Conservation (phyloP, 1,139 yeast genomes). For the Meyerozyma elateridarum region DNA sequence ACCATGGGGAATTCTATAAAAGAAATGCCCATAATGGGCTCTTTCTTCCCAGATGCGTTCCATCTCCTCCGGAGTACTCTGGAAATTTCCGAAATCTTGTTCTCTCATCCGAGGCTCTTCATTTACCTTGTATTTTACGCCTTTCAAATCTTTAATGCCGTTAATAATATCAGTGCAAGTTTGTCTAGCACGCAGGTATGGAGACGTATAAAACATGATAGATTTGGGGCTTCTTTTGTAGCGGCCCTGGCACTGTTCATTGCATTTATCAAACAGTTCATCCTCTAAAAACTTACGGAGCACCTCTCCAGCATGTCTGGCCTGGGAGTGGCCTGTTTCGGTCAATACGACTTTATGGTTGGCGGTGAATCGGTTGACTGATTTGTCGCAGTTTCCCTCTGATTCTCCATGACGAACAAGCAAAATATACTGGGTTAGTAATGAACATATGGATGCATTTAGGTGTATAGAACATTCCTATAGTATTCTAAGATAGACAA, state of each 20-base stretch:
- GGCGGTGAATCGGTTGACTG: slow-evolving; percentile 69
- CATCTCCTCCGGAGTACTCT: slow-evolving; percentile 73
- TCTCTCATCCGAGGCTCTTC: slow-evolving; percentile 92
- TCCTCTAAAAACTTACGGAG: slow-evolving; percentile 49
- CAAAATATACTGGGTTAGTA: slow-evolving; percentile 52
- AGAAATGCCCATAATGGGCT: slow-evolving; percentile 87
- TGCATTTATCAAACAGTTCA: slow-evolving; percentile 32
- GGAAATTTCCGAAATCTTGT: slow-evolving; percentile 93
- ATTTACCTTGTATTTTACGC: slow-evolving; percentile 48
- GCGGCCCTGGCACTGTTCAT: background rate
- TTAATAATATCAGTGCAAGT: slow-evolving; percentile 66
- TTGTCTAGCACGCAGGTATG: slow-evolving; percentile 76
- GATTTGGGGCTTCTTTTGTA: slow-evolving; percentile 24
- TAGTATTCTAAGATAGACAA: no score
- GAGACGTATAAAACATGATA: slow-evolving; percentile 70
- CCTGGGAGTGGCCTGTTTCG: slow-evolving; percentile 61
- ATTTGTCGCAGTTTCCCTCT: slow-evolving; percentile 80
- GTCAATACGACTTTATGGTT: slow-evolving; percentile 78
- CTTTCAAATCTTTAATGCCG: slow-evolving; percentile 50
- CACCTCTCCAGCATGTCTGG: slow-evolving; percentile 60
- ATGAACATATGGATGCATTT: no score
- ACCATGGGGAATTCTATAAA: slow-evolving; percentile 86
- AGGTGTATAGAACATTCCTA: no score
- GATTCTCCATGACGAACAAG: slow-evolving; percentile 89
- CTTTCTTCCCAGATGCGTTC: slow-evolving; percentile 73